Evolutionary conservation across 1,284 basidiomycete genomes (phyloP).

Genomic region (Microbotryum lychnidis-dioicae): DNA sequence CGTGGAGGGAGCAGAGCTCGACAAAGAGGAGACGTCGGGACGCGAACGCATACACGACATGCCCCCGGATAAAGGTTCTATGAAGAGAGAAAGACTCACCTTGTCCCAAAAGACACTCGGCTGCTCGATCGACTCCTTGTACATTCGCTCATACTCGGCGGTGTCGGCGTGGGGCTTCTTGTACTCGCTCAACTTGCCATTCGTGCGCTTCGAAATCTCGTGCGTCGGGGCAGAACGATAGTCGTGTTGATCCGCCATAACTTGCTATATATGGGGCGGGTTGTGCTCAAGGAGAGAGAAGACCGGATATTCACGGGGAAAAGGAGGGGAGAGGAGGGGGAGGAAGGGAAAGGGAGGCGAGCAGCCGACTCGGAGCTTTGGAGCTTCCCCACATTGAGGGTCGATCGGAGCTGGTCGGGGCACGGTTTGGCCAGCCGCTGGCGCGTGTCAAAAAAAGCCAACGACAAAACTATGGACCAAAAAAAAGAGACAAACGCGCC

Average conservation of each 20-base stretch:
- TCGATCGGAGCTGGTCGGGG: too few species aligned
- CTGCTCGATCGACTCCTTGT: constrained; percentile 44
- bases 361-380: not conserved
- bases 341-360: not conserved
- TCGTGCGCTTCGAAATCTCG: constrained; percentile 18
- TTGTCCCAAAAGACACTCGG: constrained; percentile 81
- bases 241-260: constrained; percentile 8
- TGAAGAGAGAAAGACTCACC: constrained; percentile 45
- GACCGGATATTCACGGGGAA: not conserved
- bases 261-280: not conserved
- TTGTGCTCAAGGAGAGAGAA: not conserved
- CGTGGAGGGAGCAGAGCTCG: not conserved
- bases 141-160: constrained; percentile 46
- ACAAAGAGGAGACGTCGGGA: not conserved
- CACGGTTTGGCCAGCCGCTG: too few species aligned
- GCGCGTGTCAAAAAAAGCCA: too few species aligned
- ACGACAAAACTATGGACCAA: too few species aligned
- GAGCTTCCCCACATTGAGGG: too few species aligned
- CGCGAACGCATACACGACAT: not conserved
- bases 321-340: not conserved
- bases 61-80: not conserved
- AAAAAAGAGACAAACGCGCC: too few species aligned
- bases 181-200: constrained; percentile 7
- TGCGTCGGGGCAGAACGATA: constrained; percentile 17
- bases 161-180: constrained; percentile 56